Percentiles rank a stretch among this genome's conserved stretches.
Conservation (phyloP, 306 rosid species). For the Dryas alaskensis region DNA sequence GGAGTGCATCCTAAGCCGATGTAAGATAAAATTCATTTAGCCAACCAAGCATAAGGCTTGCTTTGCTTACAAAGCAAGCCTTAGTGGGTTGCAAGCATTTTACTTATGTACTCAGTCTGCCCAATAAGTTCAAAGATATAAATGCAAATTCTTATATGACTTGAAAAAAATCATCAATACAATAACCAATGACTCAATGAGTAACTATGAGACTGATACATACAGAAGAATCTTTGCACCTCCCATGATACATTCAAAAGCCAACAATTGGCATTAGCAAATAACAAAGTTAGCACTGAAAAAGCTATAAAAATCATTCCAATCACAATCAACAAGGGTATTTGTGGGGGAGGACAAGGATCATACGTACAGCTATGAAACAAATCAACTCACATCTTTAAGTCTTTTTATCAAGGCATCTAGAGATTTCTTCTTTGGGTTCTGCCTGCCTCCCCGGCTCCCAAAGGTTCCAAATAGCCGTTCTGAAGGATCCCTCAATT, state of each 20-base stretch:
- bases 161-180: conserved; percentile 18
- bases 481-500: conserved; percentile 85
- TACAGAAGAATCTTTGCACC: conserved; percentile 44
- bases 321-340: conserved; percentile 38
- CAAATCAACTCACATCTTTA: conserved; percentile 73
- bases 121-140: conserved; percentile 17
- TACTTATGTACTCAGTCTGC: neutral
- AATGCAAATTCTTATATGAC: conserved; percentile 29
- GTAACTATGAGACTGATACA: conserved; percentile 34
- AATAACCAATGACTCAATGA: conserved; percentile 20
- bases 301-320: conserved; percentile 39
- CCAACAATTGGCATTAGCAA: conserved; percentile 25
- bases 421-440: conserved; percentile 86
- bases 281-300: conserved; percentile 47
- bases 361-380: conserved; percentile 45
- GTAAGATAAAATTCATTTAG: neutral
- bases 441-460: conserved; percentile 79
- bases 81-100: neutral
- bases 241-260: conserved; percentile 32
- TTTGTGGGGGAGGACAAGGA: conserved; percentile 23
- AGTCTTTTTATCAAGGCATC: conserved; percentile 76
- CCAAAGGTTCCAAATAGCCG: conserved; percentile 92
- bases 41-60: neutral
- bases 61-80: neutral
- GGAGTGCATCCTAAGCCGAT: neutral